A percentile compares a stretch with the other conserved stretches of the same genome.
Conservation (phyloP, 2,329 filamentous ascomycete species). For the Clonostachys rosea region DNA sequence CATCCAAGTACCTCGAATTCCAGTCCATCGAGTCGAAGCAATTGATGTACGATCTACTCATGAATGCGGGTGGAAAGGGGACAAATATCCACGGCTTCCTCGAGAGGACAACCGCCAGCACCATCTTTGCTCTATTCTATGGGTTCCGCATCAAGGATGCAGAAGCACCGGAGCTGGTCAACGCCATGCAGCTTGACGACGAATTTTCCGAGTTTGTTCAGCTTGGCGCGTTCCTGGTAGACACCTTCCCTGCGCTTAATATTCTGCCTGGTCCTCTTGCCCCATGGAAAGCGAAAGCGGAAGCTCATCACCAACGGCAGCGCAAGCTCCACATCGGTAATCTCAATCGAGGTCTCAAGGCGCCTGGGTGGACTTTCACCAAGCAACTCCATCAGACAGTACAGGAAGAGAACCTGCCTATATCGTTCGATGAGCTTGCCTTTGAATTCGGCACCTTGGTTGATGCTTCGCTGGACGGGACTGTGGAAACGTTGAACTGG, state of each 20-base stretch:
- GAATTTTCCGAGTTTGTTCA: constrained; percentile 15
- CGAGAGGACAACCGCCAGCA: constrained; percentile 27
- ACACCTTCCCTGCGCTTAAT: constrained; percentile 34
- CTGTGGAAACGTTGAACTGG: constrained; percentile 18
- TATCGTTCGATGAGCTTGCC: constrained; percentile 20
- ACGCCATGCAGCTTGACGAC: constrained; percentile 13
- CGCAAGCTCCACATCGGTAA: constrained; percentile 15
- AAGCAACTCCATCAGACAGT: constrained; percentile 14
- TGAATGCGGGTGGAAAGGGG: constrained; percentile 11
- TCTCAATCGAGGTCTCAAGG: constrained; percentile 10
- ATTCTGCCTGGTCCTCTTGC: constrained; percentile 26
- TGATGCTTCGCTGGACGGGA: constrained; percentile 23
- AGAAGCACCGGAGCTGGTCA: constrained; percentile 13
- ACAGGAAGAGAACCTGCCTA: constrained; percentile 13
- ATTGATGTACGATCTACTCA: constrained; percentile 33
- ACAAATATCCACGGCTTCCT: constrained; percentile 19
- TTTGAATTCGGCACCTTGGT: constrained; percentile 21
- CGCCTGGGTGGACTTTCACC: constrained; percentile 20
- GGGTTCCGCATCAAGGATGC: constrained; percentile 22
- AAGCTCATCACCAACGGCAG: constrained; percentile 23
- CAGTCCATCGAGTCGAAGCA: constrained; percentile 41
- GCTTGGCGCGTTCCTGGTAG: constrained; percentile 29
- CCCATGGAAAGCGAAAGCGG: constrained; percentile 24
- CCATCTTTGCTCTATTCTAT: constrained; percentile 28
- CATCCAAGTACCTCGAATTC: constrained; percentile 27